Evolutionary conservation across 441 rosid genomes (phyloP).

Genomic region (Arabidopsis lyrata): DNA sequence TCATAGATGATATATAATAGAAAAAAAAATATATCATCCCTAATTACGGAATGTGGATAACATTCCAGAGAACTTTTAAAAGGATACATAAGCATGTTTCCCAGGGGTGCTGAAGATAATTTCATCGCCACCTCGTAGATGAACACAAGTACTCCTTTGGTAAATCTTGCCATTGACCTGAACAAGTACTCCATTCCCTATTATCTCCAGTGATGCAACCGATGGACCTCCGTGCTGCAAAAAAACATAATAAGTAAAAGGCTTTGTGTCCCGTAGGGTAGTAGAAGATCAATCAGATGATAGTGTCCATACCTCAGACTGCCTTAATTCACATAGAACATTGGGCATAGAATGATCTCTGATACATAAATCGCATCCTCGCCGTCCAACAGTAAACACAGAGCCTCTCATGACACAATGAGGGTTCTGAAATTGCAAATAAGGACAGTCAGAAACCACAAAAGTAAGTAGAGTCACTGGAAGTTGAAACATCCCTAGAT

Average conservation of each 20-base stretch:
- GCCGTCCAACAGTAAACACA: conserved; percentile 77
- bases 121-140: conserved; percentile 90
- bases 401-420: conserved; percentile 66
- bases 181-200: conserved; percentile 81
- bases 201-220: conserved; percentile 76
- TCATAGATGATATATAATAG: conserved; percentile 5
- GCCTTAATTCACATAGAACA: conserved; percentile 78
- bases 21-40: background rate
- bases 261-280: background rate
- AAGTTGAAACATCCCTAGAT: conserved; percentile 3
- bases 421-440: conserved; percentile 68
- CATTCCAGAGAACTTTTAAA: conserved; percentile 25
- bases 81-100: conserved; percentile 99
- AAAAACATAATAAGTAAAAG: conserved; percentile 18
- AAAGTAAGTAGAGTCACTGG: conserved; percentile 2
- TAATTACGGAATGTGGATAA: background rate
- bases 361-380: conserved; percentile 76
- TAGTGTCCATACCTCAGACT: conserved; percentile 64
- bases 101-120: conserved; percentile 76
- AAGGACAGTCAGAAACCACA: conserved; percentile 40
- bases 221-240: conserved; percentile 77
- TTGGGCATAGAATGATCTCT: conserved; percentile 65
- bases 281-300: conserved; percentile 1
- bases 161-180: conserved; percentile 78
- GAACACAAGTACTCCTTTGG: conserved; percentile 55